Conservation (phyloP, 2,329 filamentous ascomycete species). For the Didymella sp. region DNA sequence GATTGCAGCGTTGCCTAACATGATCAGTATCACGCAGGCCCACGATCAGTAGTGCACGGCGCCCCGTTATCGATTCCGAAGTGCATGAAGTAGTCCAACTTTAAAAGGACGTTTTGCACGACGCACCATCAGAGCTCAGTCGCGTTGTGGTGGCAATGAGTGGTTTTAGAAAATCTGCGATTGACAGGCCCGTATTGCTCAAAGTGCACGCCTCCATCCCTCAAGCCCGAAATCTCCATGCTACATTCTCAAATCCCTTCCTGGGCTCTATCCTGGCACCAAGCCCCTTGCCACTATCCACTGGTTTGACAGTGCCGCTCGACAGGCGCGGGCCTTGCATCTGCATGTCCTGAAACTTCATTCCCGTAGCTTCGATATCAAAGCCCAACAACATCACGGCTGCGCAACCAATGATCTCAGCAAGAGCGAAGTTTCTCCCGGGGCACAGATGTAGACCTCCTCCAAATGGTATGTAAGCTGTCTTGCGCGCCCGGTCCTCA, state of each 20-base stretch:
- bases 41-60: no score
- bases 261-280: background rate
- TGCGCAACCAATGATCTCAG: background rate
- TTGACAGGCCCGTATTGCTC: no score
- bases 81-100: no score
- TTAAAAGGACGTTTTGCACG: no score
- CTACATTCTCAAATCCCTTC: background rate
- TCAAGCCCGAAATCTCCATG: background rate
- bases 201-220: background rate
- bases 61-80: no score
- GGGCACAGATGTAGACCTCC: background rate
- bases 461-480: conserved; percentile 3
- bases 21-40: background rate
- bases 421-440: conserved; percentile 4
- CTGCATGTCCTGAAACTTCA: background rate
- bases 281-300: background rate
- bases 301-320: conserved; percentile 1
- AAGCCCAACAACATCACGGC: conserved; percentile 4
- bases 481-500: background rate
- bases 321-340: background rate
- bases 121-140: no score
- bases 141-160: no score
- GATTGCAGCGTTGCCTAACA: conserved; percentile 52
- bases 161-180: no score
- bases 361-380: background rate